Evolutionary conservation across 2,329 filamentous ascomycete genomes (phyloP), one percentile per base, ranked within the genome.

Genomic region (Pseudocercospora cruenta): DNA sequence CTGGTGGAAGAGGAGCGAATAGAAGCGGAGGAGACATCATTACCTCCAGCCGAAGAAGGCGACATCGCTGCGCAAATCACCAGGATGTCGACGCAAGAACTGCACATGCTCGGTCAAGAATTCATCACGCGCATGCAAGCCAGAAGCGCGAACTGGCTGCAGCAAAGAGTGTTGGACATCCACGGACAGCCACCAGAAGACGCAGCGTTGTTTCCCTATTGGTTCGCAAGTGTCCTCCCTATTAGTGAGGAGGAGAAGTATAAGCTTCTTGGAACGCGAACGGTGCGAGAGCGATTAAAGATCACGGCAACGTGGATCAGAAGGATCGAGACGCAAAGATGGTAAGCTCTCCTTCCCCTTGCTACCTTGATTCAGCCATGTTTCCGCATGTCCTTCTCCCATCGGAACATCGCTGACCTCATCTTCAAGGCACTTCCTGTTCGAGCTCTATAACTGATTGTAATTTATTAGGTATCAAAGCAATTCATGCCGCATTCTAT

Each of bases 171-270:
- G 36, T 81, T 94, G 31, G 81, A 87, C 33, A 88, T 91, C 5
- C 95, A 94, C 70, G 93, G 93, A 12, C 87, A 91, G 65, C 90
- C 90, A 21, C 93, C 93, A 0, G 82, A 86, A 16, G 92, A 96
- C 73, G 89, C 92, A 0, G 89, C 89, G 2, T 78, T 87, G 1
- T 95, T 97, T 71, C 91, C 93, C 0, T 97, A 93, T 85, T 97
- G 94, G 94, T 90, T 97, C 71, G 93, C 91, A 9, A 92, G 88
- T 74, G 88, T 95, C 21, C 79, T 96, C 12, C 93, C 93, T 0
- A 88, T 95, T 43, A 85, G 86, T 14, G 91, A 95, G 26, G 82
- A 88, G 28, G 90, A 95, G 73, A 96, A 94, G 76, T 96, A 96
- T 71, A 83, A 86, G 12, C 80, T 97, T 21, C 80, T 97, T 14